Percentiles rank a stretch among this genome's conserved stretches.
Conservation (phyloP, 352 stramenopile genomes). For the Phytopythium oedochilum region DNA sequence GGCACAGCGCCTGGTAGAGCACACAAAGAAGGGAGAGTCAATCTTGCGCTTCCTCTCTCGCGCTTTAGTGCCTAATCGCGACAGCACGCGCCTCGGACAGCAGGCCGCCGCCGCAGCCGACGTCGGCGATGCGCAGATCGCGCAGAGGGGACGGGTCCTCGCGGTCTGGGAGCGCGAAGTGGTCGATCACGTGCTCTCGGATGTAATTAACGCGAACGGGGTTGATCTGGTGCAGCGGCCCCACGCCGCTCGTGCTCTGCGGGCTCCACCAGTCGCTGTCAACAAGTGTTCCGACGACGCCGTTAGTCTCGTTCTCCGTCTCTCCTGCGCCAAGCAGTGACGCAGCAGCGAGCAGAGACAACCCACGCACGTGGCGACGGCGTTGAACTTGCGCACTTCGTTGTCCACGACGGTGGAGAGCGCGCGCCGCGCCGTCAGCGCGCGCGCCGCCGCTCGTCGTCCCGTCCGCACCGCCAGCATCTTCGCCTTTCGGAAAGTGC, state of each 20-base stretch:
- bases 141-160: slow-evolving; percentile 49
- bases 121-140: slow-evolving; percentile 55
- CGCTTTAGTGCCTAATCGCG: background rate
- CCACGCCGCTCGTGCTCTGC: slow-evolving; percentile 67
- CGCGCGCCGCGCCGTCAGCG: slow-evolving; percentile 10
- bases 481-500: background rate
- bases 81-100: slow-evolving; percentile 43
- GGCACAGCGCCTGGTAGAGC: slow-evolving; percentile 32
- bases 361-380: slow-evolving; percentile 50
- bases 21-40: background rate
- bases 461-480: slow-evolving; percentile 15
- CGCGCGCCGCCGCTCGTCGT: background rate
- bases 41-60: background rate
- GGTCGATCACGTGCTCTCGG: slow-evolving; percentile 52
- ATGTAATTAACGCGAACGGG: slow-evolving; percentile 85
- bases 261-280: slow-evolving; percentile 81
- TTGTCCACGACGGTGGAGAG: slow-evolving; percentile 69
- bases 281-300: too few relatives aligned
- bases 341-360: background rate
- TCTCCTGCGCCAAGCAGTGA: background rate
- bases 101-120: slow-evolving; percentile 82
- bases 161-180: slow-evolving; percentile 47
- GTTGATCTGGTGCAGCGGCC: slow-evolving; percentile 77
- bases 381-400: slow-evolving; percentile 83
- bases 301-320: too few relatives aligned